Conservation (phyloP, 257 asterid species). For the Solanum infundibuliforme region DNA sequence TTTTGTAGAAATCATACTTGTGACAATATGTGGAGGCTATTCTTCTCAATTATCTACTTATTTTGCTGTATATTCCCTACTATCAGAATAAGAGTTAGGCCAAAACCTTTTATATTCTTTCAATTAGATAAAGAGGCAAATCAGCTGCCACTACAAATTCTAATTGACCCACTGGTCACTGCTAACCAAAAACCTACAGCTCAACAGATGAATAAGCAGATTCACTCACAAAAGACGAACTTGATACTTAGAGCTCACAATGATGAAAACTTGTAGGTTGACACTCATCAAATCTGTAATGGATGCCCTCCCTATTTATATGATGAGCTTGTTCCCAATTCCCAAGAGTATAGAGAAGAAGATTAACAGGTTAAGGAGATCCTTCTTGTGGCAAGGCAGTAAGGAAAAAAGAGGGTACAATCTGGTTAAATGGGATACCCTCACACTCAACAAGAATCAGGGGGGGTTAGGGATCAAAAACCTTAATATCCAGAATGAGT, state of each 20-base stretch:
- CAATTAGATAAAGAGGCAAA: background rate
- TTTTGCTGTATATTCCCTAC: background rate
- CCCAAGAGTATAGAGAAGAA: too few species aligned
- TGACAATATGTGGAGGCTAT: background rate
- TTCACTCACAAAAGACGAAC: background rate
- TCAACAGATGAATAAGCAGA: background rate
- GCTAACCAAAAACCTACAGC: background rate
- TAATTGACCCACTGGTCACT: background rate
- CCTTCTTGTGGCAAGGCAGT: too few species aligned
- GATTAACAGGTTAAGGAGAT: too few species aligned
- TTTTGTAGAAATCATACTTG: background rate
- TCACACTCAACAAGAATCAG: too few species aligned
- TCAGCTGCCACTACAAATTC: background rate
- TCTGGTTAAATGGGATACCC: too few species aligned
- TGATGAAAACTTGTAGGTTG: background rate
- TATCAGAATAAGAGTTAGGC: background rate
- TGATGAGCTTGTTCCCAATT: too few species aligned
- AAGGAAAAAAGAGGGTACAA: too few species aligned
- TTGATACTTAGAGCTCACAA: background rate
- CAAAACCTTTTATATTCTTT: background rate
- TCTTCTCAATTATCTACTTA: background rate
- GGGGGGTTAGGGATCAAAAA: too few species aligned
- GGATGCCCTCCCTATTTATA: too few species aligned
- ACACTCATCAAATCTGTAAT: too few species aligned
- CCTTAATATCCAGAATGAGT: too few species aligned